Base-by-base conservation (phyloP, 2,329 filamentous ascomycete genomes). In the Ceratocystis cubensis region DNA sequence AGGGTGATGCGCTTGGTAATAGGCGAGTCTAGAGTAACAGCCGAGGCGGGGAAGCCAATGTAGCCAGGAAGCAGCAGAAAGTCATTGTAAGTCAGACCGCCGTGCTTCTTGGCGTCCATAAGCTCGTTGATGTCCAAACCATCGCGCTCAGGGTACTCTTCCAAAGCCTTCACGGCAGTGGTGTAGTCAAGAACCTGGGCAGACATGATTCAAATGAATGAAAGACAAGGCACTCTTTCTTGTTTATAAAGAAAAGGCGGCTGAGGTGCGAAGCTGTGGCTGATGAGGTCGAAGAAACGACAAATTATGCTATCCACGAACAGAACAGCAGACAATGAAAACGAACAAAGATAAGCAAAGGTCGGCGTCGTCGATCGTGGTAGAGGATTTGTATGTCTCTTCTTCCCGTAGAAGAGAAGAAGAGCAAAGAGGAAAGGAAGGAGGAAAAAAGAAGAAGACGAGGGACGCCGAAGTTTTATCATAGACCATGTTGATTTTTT, bases 41-140 rank as follows among this genome's bases (percentile, higher is more conserved):
- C 88, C 64, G 89, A 91, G 73, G 95, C 94, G 70, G 94, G 86
- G 79, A 99, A 99, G 77, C 93, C 94, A 79, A 99, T 96, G 80
- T 96, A 96, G 75, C 95, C 95, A 68, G 94, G 94, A 69, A 99
- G 84, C 73, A 99, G 80, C 70, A 99, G 86, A 81, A 99, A 99
- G 79, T 99, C 94, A 78, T 99, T 99, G 84, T 96, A 99, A 68
- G 93, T 97, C 74, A 99, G 82, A 73, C 94, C 94, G 69, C 94
- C 94, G 74, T 92, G 89, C 78, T 87, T 88, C 80, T 88, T 88
- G 71, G 93, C 92, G 80, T 99, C 89, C 76, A 97, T 85, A 72
- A 99, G 83, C 70, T 91, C 87, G 74, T 91, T 81, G 73, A 95
- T 85, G 75, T 91, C 85, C 72, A 99, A 87, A 68, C 94, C 94